Conservation (phyloP, 768 basidiomycete genomes). For the Botryobasidium botryosum region DNA sequence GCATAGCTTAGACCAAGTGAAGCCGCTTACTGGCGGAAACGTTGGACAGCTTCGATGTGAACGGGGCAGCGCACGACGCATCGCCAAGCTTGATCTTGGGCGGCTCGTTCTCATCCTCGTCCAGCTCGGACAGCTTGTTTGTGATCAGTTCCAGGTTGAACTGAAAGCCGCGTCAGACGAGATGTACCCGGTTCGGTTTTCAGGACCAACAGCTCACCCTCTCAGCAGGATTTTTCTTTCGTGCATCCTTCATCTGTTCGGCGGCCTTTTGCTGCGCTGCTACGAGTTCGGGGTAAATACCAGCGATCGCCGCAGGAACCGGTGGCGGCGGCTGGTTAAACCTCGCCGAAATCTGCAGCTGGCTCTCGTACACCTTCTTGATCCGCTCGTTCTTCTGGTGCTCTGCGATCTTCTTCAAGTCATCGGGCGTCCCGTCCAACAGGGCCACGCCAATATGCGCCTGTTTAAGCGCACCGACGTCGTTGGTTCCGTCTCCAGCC, state of each 20-base stretch:
- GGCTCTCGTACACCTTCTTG: constrained; percentile 95
- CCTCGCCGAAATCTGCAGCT: constrained; percentile 72
- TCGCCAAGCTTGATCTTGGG: constrained; percentile 99
- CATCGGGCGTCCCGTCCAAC: constrained; percentile 79
- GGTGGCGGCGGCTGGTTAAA: constrained; percentile 92
- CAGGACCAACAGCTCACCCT: constrained; percentile 43
- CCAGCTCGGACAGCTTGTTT: constrained; percentile 78
- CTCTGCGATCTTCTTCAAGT: constrained; percentile 86
- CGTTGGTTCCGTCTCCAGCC: constrained; percentile 99
- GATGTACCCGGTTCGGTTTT: too few species aligned
- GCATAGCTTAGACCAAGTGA: background rate
- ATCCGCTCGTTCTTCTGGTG: constrained; percentile 76
- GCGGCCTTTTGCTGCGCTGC: constrained; percentile 72
- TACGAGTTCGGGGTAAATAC: constrained; percentile 78
- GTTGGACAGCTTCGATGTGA: constrained; percentile 96
- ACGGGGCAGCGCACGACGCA: constrained; percentile 95
- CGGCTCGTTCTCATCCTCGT: constrained; percentile 72
- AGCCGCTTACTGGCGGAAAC: constrained; percentile 73
- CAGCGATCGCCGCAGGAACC: constrained; percentile 74
- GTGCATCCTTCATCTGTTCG: constrained; percentile 42
- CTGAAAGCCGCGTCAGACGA: constrained; percentile 25
- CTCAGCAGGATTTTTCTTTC: constrained; percentile 77
- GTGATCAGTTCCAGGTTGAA: constrained; percentile 69
- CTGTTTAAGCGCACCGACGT: constrained; percentile 95
- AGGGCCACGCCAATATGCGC: constrained; percentile 93